These are phyloP conservation scores for Boletus rubescentipes DNA, from an alignment of 768 basidiomycete genomes.

Conservation along the genomic window DNA sequence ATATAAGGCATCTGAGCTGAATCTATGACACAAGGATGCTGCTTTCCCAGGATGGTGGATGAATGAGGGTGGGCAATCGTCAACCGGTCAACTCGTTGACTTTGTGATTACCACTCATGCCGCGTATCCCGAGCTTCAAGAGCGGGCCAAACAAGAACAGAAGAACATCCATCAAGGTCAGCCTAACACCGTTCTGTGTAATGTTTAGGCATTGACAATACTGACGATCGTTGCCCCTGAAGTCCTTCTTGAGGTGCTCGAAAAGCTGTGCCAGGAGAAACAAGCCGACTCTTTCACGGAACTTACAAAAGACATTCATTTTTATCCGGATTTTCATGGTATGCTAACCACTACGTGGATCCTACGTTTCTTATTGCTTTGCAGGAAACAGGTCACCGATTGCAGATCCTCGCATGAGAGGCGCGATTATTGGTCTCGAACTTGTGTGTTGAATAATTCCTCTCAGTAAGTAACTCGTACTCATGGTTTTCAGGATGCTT, in stretches of 20 bases:
- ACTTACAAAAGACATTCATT: slow-evolving; percentile 84
- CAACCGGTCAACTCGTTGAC: slow-evolving; percentile 93
- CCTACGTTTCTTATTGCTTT: not conserved
- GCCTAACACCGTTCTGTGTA: not conserved
- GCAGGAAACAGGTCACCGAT: slow-evolving; percentile 94
- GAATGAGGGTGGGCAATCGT: slow-evolving; percentile 99
- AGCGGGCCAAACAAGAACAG: slow-evolving; percentile 56
- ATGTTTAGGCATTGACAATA: not conserved
- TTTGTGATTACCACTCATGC: slow-evolving; percentile 93
- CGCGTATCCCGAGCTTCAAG: slow-evolving; percentile 70
- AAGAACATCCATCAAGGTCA: slow-evolving; percentile 59
- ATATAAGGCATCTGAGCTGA: not conserved
- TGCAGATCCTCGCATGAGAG: slow-evolving; percentile 93
- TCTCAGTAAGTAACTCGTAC: not conserved
- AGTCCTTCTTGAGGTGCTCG: slow-evolving; percentile 77
- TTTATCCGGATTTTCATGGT: slow-evolving; percentile 97
- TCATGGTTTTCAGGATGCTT: slow-evolving; percentile 51
- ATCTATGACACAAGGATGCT: slow-evolving; percentile 54
- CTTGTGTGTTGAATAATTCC: slow-evolving; percentile 46
- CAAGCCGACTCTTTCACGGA: slow-evolving; percentile 68
- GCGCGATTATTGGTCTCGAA: slow-evolving; percentile 83
- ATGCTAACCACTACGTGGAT: slow-evolving; percentile 2
- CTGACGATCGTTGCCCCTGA: not conserved
- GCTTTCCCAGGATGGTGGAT: slow-evolving; percentile 98
- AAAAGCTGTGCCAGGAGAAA: slow-evolving; percentile 57